These are phyloP conservation scores for Annulohypoxylon nitens DNA, from an alignment of 495 filamentous ascomycete species.

Conservation along the genomic window DNA sequence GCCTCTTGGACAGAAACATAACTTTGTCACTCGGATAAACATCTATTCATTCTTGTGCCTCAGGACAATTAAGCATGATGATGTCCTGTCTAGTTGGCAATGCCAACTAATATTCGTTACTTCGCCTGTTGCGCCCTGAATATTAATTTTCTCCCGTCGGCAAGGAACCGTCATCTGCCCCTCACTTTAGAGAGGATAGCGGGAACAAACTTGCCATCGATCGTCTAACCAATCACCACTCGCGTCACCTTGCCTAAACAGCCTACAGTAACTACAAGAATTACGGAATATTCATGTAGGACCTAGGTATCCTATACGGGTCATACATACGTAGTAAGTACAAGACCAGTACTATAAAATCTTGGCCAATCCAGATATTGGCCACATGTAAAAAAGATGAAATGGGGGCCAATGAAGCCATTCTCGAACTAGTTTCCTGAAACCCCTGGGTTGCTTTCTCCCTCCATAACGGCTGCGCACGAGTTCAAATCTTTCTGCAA, in stretches of 20 bases:
- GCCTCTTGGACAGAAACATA: constrained; percentile 14
- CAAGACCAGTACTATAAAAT: not conserved
- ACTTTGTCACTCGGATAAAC: not conserved
- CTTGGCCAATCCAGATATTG: constrained; percentile 19
- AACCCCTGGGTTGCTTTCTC: constrained; percentile 37
- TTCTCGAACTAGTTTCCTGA: constrained; percentile 22
- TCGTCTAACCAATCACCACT: constrained; percentile 25
- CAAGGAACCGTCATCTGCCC: constrained; percentile 38
- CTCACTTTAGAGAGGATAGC: constrained; percentile 20
- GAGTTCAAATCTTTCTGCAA: not conserved
- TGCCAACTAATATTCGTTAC: not conserved
- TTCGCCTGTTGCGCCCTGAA: constrained; percentile 17
- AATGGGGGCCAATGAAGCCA: constrained; percentile 34
- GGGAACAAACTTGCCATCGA: constrained; percentile 29
- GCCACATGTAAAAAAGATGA: constrained; percentile 15
- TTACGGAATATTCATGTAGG: constrained; percentile 26
- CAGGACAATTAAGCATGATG: not conserved
- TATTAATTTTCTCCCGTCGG: constrained; percentile 29
- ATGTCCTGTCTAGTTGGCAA: not conserved
- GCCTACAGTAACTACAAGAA: constrained; percentile 13
- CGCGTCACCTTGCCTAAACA: constrained; percentile 19
- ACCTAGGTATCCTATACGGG: constrained; percentile 19
- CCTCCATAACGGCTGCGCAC: constrained; percentile 33
- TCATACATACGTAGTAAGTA: not conserved
- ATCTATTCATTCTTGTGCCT: not conserved